A percentile compares a stretch with the other conserved stretches of the same genome.
These are phyloP conservation scores for Globisporangium perplexum DNA, from an alignment of 352 stramenopile species.

Conservation along the genomic window DNA sequence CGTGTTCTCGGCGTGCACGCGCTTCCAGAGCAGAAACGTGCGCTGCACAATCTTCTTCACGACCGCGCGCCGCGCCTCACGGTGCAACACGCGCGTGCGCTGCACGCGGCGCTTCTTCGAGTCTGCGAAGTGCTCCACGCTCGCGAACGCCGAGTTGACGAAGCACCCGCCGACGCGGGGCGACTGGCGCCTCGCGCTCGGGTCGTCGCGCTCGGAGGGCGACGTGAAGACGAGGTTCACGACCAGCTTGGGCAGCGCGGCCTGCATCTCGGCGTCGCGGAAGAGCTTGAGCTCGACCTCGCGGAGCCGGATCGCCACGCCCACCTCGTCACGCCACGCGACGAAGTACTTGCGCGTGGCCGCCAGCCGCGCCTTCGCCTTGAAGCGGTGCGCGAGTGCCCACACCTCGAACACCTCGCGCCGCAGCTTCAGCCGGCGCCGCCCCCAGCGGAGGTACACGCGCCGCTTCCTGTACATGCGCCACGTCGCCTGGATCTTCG, in stretches of 20 bases:
- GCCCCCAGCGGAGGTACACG: conserved; percentile 41
- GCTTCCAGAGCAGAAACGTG: conserved; percentile 60
- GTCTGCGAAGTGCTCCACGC: conserved; percentile 24
- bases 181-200: background rate
- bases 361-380: conserved; percentile 22
- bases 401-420: conserved; percentile 44
- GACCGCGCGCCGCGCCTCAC: conserved; percentile 37
- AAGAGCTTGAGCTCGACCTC: conserved; percentile 62
- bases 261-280: conserved; percentile 41
- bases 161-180: conserved; percentile 14
- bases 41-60: conserved; percentile 67
- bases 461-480: conserved; percentile 36
- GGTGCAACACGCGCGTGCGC: conserved; percentile 31
- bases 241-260: conserved; percentile 44
- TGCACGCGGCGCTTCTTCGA: conserved; percentile 20
- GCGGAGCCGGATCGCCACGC: conserved; percentile 35
- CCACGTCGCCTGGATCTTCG: conserved; percentile 49
- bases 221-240: conserved; percentile 75
- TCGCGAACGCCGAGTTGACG: conserved; percentile 48
- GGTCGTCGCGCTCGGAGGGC: conserved; percentile 8
- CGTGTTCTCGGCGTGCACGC: conserved; percentile 32
- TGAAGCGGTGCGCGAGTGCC: conserved; percentile 35
- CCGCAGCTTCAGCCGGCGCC: conserved; percentile 19
- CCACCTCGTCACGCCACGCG: conserved; percentile 43
- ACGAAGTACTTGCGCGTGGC: conserved; percentile 33